A percentile compares a stretch with the other conserved stretches of the same genome.
Evolutionary conservation across 2,329 filamentous ascomycete species (phyloP).

Genomic region (Neocatenulostroma microsporum): DNA sequence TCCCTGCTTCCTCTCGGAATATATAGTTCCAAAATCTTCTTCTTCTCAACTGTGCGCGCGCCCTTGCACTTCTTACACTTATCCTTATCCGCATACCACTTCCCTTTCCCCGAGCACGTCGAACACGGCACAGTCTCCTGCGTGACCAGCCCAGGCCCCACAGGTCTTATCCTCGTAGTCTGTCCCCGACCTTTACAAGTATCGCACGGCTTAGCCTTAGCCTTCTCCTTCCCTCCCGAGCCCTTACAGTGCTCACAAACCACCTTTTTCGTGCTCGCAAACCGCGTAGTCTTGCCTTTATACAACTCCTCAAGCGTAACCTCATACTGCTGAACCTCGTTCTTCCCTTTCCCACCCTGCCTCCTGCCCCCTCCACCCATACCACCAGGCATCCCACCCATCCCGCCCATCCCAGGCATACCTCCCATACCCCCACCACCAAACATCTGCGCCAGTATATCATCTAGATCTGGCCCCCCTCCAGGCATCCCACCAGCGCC

Average conservation of each 20-base stretch:
- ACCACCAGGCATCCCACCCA: conserved; percentile 28
- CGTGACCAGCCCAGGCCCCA: conserved; percentile 80
- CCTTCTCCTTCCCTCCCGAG: conserved; percentile 82
- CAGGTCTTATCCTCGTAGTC: conserved; percentile 68
- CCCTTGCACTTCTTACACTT: conserved; percentile 99
- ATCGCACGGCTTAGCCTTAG: conserved; percentile 73
- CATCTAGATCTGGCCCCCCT: conserved; percentile 76
- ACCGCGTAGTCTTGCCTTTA: conserved; percentile 97
- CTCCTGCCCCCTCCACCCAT: conserved; percentile 29
- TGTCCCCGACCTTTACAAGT: conserved; percentile 72
- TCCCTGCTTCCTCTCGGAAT: conserved; percentile 74
- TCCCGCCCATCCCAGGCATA: conserved; percentile 14
- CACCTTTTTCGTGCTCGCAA: conserved; percentile 89
- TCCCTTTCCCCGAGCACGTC: conserved; percentile 76
- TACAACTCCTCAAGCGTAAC: conserved; percentile 91
- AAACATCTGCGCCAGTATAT: conserved; percentile 91
- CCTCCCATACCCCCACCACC: conserved; percentile 41
- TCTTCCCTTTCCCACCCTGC: conserved; percentile 53
- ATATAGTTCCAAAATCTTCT: conserved; percentile 93
- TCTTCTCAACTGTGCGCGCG: conserved; percentile 74
- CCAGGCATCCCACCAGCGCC: conserved; percentile 53
- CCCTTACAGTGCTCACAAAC: conserved; percentile 84
- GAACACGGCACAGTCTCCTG: conserved; percentile 73
- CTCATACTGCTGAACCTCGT: conserved; percentile 86
- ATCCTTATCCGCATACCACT: conserved; percentile 89